Conservation (phyloP, 1,284 basidiomycete genomes). For the Agaricales sp. region DNA sequence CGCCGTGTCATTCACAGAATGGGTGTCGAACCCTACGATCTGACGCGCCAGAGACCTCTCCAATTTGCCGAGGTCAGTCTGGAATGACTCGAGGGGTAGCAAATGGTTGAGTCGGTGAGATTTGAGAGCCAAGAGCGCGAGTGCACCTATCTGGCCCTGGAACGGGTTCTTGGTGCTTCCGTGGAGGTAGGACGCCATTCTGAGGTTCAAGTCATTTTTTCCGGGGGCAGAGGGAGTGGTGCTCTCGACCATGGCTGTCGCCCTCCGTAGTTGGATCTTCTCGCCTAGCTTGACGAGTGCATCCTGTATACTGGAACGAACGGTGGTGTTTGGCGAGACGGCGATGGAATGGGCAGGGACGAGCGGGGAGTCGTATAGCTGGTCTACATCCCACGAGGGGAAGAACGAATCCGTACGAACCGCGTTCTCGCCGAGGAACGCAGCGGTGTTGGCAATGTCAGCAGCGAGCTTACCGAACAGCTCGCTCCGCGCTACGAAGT, state of each 20-base stretch:
- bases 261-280: slow-evolving; percentile 77
- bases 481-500: slow-evolving; percentile 88
- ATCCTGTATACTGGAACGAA: slow-evolving; percentile 70
- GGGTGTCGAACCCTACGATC: slow-evolving; percentile 78
- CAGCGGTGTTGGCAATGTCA: slow-evolving; percentile 82
- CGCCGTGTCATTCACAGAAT: slow-evolving; percentile 37
- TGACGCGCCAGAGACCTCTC: slow-evolving; percentile 77
- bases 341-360: slow-evolving; percentile 31
- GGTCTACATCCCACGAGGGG: slow-evolving; percentile 34
- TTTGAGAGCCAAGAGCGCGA: slow-evolving; percentile 56
- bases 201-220: slow-evolving; percentile 50
- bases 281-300: slow-evolving; percentile 84
- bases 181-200: neutral
- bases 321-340: slow-evolving; percentile 31
- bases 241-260: slow-evolving; percentile 55
- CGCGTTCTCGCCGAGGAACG: slow-evolving; percentile 58
- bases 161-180: slow-evolving; percentile 19
- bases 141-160: slow-evolving; percentile 62
- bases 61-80: slow-evolving; percentile 49
- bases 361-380: slow-evolving; percentile 59
- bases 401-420: slow-evolving; percentile 28
- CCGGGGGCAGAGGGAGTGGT: slow-evolving; percentile 35
- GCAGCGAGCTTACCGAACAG: slow-evolving; percentile 72
- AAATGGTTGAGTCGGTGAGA: slow-evolving; percentile 33
- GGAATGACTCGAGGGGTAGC: slow-evolving; percentile 33